A percentile compares a stretch with the other conserved stretches of the same genome.
These are phyloP conservation scores for Ganoderma boninense DNA, from an alignment of 1,284 basidiomycete species.

Conservation along the genomic window DNA sequence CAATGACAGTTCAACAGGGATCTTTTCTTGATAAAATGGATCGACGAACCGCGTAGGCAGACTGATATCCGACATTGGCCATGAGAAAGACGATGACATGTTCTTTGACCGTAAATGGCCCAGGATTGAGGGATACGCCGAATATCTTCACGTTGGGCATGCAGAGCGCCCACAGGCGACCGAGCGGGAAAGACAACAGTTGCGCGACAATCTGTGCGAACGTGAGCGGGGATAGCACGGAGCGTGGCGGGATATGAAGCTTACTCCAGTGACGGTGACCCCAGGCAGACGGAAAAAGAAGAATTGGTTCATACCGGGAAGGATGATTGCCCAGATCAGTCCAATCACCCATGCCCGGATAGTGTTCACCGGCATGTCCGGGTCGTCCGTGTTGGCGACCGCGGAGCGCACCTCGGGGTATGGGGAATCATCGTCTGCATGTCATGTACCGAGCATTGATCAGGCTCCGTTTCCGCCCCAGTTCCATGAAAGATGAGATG, in stretches of 20 bases:
- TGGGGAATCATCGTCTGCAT: slow-evolving; percentile 64
- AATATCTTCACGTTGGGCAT: slow-evolving; percentile 64
- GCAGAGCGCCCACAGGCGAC: slow-evolving; percentile 60
- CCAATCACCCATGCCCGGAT: slow-evolving; percentile 75
- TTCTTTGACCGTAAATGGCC: slow-evolving; percentile 61
- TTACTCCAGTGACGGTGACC: slow-evolving; percentile 48
- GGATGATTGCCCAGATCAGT: slow-evolving; percentile 61
- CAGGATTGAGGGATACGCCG: slow-evolving; percentile 70
- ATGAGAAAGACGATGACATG: slow-evolving; percentile 72
- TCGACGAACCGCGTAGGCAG: slow-evolving; percentile 48
- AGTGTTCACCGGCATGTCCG: slow-evolving; percentile 64
- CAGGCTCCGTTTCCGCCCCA: background rate
- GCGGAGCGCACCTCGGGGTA: slow-evolving; percentile 84
- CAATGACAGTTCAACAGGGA: slow-evolving; percentile 9
- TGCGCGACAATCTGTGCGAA: slow-evolving; percentile 59
- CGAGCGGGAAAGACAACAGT: slow-evolving; percentile 67
- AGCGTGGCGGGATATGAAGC: slow-evolving; percentile 37
- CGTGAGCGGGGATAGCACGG: slow-evolving; percentile 2
- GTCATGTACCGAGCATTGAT: background rate
- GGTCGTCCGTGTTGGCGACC: slow-evolving; percentile 78
- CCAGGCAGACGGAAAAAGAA: slow-evolving; percentile 76
- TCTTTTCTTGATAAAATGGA: background rate
- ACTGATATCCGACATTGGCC: slow-evolving; percentile 55
- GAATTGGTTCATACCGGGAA: slow-evolving; percentile 71
- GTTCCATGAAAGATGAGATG: background rate